Evolutionary conservation across 78 protist genomes (phyloP).

Genomic region (Dictyostelium discoideum): dicty_2.7 NC_007089.4:650501-651000

Average conservation of each 20-base stretch:
- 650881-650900: neutral
- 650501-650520: constrained; percentile 59
- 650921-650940: constrained; percentile 54
- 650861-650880: neutral
- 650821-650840: constrained; percentile 7
- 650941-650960: constrained; percentile 41
- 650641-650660: constrained; percentile 80
- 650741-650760: constrained; percentile 61
- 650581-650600: constrained; percentile 54
- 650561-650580: constrained; percentile 40
- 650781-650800: constrained; percentile 60
- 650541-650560: constrained; percentile 73
- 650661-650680: constrained; percentile 69
- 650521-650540: constrained; percentile 63
- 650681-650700: constrained; percentile 64
- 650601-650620: constrained; percentile 59
- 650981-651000: constrained; percentile 6
- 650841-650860: constrained; percentile 22
- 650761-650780: constrained; percentile 56
- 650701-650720: constrained; percentile 46
- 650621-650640: constrained; percentile 63
- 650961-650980: constrained; percentile 52
- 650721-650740: constrained; percentile 13
- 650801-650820: constrained; percentile 36
- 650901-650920: constrained; percentile 49